Evolutionary conservation across 2,329 filamentous ascomycete species (phyloP).

Genomic region (Verticillium dahliae): DNA sequence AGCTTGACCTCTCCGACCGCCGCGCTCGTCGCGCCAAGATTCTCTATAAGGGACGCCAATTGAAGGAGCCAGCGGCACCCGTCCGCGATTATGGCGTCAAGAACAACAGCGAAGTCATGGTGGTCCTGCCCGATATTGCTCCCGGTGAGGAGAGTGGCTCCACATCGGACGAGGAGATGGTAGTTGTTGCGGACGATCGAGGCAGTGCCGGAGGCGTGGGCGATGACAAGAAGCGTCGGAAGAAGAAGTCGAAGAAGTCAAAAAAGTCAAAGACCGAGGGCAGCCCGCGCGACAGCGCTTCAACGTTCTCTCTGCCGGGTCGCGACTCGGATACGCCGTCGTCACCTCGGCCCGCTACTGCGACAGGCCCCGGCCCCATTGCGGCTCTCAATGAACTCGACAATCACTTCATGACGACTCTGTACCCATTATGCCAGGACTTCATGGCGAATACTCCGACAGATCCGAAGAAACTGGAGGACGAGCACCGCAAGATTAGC

Average conservation of each 20-base stretch:
- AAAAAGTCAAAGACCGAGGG: constrained; percentile 23
- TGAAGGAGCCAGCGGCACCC: constrained; percentile 56
- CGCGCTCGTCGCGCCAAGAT: constrained; percentile 52
- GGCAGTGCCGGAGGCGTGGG: constrained; percentile 13
- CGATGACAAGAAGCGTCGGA: constrained; percentile 29
- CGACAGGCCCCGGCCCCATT: constrained; percentile 36
- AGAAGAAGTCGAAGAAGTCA: constrained; percentile 34
- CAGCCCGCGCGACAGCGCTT: constrained; percentile 37
- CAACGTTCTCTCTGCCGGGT: constrained; percentile 20
- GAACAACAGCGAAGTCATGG: constrained; percentile 53
- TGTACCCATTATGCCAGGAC: constrained; percentile 58
- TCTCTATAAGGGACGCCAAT: constrained; percentile 65
- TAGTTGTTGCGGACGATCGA: constrained; percentile 22
- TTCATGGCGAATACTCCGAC: constrained; percentile 57
- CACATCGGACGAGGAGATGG: constrained; percentile 27
- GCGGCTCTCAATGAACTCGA: constrained; percentile 64
- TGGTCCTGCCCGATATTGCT: constrained; percentile 35
- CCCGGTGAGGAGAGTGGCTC: constrained; percentile 25
- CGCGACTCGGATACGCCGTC: constrained; percentile 29
- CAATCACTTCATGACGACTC: constrained; percentile 54
- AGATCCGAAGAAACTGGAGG: constrained; percentile 60
- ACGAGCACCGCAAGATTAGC: constrained; percentile 68
- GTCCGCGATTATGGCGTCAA: constrained; percentile 57
- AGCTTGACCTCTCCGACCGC: constrained; percentile 55
- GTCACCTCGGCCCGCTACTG: constrained; percentile 22